Evolutionary conservation across 306 rosid species (phyloP).

Genomic region (Prunus mira): DNA sequence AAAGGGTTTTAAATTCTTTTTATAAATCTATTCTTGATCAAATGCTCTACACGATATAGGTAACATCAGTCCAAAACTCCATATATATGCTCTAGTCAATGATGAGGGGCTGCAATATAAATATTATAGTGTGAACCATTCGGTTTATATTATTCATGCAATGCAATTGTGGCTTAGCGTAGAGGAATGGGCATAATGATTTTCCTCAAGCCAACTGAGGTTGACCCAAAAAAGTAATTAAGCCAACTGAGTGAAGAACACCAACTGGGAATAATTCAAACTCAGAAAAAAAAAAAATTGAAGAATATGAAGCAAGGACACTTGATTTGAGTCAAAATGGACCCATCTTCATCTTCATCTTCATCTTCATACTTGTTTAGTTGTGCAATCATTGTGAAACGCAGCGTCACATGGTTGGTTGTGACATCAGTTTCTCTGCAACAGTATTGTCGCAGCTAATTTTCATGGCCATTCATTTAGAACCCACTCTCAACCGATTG

Average conservation of each 20-base stretch:
- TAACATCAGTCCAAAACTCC: conserved; percentile 1
- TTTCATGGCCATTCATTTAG: too few relatives aligned
- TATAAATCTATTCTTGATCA: not conserved
- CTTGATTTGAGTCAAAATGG: not conserved
- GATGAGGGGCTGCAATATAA: conserved; percentile 6
- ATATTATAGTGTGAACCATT: not conserved
- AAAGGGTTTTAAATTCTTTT: not conserved
- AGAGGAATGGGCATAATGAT: not conserved
- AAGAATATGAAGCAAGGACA: not conserved
- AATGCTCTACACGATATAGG: not conserved
- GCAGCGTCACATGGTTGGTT: not conserved
- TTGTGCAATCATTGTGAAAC: not conserved
- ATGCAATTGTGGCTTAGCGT: not conserved
- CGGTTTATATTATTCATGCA: not conserved
- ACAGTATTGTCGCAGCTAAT: too few relatives aligned
- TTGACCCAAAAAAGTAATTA: too few relatives aligned
- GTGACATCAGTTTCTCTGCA: not conserved
- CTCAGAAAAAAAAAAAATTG: not conserved
- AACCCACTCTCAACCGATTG: too few relatives aligned
- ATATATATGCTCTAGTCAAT: not conserved
- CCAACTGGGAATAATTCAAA: conserved; percentile 19
- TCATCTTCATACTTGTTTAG: not conserved
- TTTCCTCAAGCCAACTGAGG: not conserved
- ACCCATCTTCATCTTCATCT: not conserved
- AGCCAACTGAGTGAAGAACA: not conserved